Conservation (phyloP, 1,284 basidiomycete genomes). For the Trichosporon sp. region DNA sequence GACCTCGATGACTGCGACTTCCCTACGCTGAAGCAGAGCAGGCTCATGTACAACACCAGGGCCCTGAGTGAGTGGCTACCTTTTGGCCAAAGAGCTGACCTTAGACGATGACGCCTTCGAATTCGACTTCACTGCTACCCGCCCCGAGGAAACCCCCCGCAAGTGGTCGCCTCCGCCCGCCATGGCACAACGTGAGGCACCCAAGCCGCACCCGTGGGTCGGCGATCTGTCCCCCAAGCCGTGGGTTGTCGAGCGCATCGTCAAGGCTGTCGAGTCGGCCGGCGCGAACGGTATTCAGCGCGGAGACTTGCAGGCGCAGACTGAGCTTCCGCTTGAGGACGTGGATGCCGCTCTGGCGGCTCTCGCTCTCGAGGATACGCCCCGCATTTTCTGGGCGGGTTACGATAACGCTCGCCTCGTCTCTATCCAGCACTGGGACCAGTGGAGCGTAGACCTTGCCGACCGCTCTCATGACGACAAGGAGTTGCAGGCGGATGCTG, state of each 20-base stretch:
- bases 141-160: neutral
- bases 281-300: slow-evolving; percentile 36
- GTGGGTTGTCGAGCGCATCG: slow-evolving; percentile 20
- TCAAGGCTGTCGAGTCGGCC: slow-evolving; percentile 31
- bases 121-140: slow-evolving; percentile 38
- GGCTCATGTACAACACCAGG: slow-evolving; percentile 46
- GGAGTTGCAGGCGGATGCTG: neutral
- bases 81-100: neutral
- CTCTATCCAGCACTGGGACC: slow-evolving; percentile 59
- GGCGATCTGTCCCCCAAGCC: neutral
- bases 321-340: slow-evolving; percentile 18
- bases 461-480: neutral
- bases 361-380: slow-evolving; percentile 42
- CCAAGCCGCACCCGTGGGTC: neutral
- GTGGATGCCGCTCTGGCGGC: slow-evolving; percentile 32
- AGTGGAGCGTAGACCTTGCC: slow-evolving; percentile 63
- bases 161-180: neutral
- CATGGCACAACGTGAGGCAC: neutral
- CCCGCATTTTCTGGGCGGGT: slow-evolving; percentile 69
- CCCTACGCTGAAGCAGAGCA: slow-evolving; percentile 35
- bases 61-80: slow-evolving; percentile 40
- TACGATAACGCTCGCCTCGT: slow-evolving; percentile 64
- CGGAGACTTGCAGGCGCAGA: slow-evolving; percentile 25
- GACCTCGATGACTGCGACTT: slow-evolving; percentile 39
- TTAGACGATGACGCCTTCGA: slow-evolving; percentile 50